Evolutionary conservation across 805 yeast genomes (phyloP).

Genomic region (Brettanomyces naardenensis): DNA sequence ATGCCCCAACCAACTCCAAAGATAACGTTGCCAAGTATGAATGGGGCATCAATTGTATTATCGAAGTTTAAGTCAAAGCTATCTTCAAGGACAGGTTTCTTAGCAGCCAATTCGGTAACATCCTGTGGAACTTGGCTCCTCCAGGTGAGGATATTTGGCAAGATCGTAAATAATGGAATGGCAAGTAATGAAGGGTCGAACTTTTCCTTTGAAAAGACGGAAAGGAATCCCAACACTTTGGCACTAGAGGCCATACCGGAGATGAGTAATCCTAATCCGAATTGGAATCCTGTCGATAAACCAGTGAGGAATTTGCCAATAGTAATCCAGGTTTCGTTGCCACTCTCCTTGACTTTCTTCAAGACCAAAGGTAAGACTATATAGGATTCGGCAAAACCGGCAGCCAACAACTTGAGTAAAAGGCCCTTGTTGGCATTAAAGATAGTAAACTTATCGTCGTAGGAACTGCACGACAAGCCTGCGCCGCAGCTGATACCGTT

Average conservation of each 20-base stretch:
- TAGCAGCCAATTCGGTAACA: slow-evolving; percentile 1
- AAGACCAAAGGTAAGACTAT: slow-evolving; percentile 20
- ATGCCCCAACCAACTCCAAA: slow-evolving; percentile 51
- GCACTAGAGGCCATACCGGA: slow-evolving; percentile 39
- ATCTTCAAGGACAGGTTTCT: slow-evolving; percentile 15
- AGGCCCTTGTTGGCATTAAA: slow-evolving; percentile 10
- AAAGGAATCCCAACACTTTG: slow-evolving; percentile 39
- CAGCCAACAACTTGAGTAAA: slow-evolving; percentile 8
- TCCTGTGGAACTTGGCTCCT: slow-evolving; percentile 13
- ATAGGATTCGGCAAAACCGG: slow-evolving; percentile 15
- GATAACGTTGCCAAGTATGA: slow-evolving; percentile 33
- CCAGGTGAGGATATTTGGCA: slow-evolving; percentile 39
- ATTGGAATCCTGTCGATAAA: slow-evolving; percentile 23
- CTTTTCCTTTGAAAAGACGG: slow-evolving; percentile 25
- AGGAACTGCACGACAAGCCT: slow-evolving; percentile 10
- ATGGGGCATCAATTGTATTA: slow-evolving; percentile 19
- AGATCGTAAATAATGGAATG: slow-evolving; percentile 34
- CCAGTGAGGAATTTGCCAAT: slow-evolving; percentile 13
- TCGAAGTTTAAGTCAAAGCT: slow-evolving; percentile 20
- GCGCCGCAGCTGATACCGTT: slow-evolving; percentile 5
- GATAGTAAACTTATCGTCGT: slow-evolving; percentile 12
- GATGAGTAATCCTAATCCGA: slow-evolving; percentile 39
- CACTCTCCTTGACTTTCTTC: slow-evolving; percentile 3
- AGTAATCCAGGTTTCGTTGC: background rate
- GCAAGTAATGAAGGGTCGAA: slow-evolving; percentile 41